A percentile compares a stretch with the other conserved stretches of the same genome.
phyloP scores from a whole-genome alignment of 805 yeast genomes.

The Wickerhamiella cacticola region DNA sequence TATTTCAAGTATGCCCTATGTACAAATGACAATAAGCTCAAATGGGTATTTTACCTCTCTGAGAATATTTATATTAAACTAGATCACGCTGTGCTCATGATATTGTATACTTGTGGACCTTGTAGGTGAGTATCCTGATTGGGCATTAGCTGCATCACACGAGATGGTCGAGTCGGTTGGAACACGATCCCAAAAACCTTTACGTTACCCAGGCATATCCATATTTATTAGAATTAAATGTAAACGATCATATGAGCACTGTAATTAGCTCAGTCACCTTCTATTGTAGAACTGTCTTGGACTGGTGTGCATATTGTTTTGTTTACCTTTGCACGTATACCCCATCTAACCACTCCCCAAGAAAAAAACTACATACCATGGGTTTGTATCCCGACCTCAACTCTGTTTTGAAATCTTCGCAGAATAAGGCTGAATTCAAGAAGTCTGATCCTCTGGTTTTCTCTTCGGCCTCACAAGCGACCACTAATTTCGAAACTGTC shows the following conservation, averaged over 20 bases:
- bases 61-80: too few species aligned
- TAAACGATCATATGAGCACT: too few species aligned
- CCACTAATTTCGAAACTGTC: conserved; percentile 26
- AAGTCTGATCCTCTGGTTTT: conserved; percentile 12
- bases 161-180: not conserved
- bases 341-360: not conserved
- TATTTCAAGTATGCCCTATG: too few species aligned
- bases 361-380: not conserved
- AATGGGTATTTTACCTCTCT: too few species aligned
- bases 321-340: not conserved
- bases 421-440: not conserved
- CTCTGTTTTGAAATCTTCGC: not conserved
- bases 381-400: conserved; percentile 9
- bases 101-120: too few species aligned
- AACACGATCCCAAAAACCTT: too few species aligned
- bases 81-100: too few species aligned
- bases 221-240: too few species aligned
- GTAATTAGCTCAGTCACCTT: too few species aligned
- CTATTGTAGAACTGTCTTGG: not conserved
- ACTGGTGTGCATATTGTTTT: not conserved
- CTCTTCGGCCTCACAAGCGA: conserved; percentile 17
- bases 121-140: too few species aligned
- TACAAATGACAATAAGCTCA: too few species aligned
- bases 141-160: conserved; percentile 1
- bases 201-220: too few species aligned